Evolutionary conservation across 1,139 yeast species (phyloP).

Genomic region (Pichia sp.): DNA sequence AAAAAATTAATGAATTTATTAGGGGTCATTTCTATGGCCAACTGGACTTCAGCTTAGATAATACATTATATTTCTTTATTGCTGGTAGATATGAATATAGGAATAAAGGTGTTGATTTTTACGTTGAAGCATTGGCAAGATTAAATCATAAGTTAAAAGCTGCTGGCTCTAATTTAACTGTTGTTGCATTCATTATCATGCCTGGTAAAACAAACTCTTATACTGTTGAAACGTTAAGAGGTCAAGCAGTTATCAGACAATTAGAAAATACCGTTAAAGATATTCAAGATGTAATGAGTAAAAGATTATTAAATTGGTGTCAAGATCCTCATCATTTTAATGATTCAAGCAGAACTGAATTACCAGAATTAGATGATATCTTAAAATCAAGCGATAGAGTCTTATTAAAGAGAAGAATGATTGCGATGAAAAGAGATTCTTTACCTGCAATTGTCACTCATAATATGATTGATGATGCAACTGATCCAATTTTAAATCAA

Average conservation of each 20-base stretch:
- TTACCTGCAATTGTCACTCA: constrained; percentile 98
- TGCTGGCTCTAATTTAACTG: constrained; percentile 79
- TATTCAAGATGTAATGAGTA: constrained; percentile 82
- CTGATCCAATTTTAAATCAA: constrained; percentile 87
- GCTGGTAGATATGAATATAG: constrained; percentile 97
- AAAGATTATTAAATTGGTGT: constrained; percentile 84
- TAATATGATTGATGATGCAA: constrained; percentile 88
- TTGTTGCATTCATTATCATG: constrained; percentile 97
- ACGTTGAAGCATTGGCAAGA: constrained; percentile 87
- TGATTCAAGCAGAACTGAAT: constrained; percentile 33
- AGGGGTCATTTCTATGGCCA: constrained; percentile 97
- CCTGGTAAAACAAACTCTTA: constrained; percentile 92
- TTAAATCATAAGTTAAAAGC: constrained; percentile 82
- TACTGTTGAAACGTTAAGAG: constrained; percentile 91
- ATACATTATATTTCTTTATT: constrained; percentile 89
- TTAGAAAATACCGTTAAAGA: constrained; percentile 85
- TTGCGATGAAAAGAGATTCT: constrained; percentile 81
- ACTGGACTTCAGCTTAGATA: constrained; percentile 88
- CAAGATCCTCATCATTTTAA: constrained; percentile 31
- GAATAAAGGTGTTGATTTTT: constrained; percentile 95
- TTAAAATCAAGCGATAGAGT: constrained; percentile 87
- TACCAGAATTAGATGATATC: constrained; percentile 67
- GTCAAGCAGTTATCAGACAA: constrained; percentile 93
- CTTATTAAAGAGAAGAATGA: constrained; percentile 82
- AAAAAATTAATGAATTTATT: constrained; percentile 86